Conservation (phyloP, 306 rosid species). For the Aeschynomene evenia region DNA sequence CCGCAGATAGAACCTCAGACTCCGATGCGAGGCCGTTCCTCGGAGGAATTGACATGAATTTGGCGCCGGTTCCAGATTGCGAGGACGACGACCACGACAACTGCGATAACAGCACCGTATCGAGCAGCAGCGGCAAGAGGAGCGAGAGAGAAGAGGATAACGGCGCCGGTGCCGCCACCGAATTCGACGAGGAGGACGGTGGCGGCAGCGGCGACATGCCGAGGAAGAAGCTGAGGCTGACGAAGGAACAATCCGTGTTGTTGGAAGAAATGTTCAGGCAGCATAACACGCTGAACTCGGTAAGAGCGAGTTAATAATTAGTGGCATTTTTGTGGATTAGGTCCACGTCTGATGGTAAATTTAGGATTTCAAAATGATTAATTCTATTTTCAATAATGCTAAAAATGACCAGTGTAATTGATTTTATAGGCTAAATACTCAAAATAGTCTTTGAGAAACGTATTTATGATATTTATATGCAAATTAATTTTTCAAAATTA, state of each 20-base stretch:
- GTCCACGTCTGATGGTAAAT: not conserved
- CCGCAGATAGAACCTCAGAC: slow-evolving; percentile 52
- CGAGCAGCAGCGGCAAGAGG: slow-evolving; percentile 64
- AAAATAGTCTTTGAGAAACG: too few species aligned
- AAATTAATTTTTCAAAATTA: too few species aligned
- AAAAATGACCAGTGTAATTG: too few species aligned
- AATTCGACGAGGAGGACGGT: slow-evolving; percentile 62
- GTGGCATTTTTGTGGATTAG: not conserved
- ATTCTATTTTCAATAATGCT: not conserved
- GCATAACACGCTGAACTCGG: slow-evolving; percentile 76
- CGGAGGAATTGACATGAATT: slow-evolving; percentile 53
- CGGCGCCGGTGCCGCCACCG: slow-evolving; percentile 42
- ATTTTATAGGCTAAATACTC: too few species aligned
- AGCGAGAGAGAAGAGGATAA: slow-evolving; percentile 69
- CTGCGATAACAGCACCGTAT: slow-evolving; percentile 65
- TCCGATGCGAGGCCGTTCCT: slow-evolving; percentile 42
- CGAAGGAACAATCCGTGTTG: slow-evolving; percentile 70
- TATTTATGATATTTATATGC: too few species aligned
- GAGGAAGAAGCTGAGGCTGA: slow-evolving; percentile 74
- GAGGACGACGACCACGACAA: slow-evolving; percentile 62
- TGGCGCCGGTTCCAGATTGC: slow-evolving; percentile 37
- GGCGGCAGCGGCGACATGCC: slow-evolving; percentile 33
- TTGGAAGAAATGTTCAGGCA: slow-evolving; percentile 80
- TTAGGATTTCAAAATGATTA: not conserved
- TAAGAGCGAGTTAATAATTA: too few species aligned